phyloP scores from a whole-genome alignment of 768 basidiomycete genomes.

The Xanthoconium purpureum region DNA sequence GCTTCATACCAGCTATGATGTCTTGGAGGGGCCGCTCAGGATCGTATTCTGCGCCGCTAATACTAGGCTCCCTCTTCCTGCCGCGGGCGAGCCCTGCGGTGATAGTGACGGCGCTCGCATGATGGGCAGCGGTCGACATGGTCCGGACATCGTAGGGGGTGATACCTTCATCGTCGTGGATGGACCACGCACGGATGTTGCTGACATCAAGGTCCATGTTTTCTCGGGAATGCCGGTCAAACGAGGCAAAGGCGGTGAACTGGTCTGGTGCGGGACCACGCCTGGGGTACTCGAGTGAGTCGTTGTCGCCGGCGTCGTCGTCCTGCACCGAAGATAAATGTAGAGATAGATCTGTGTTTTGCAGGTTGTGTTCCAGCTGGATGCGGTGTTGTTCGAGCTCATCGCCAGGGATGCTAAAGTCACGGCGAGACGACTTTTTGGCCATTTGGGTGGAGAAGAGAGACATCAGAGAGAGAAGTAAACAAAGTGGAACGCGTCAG shows the following conservation, averaged over 20 bases:
- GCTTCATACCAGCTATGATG: conserved; percentile 59
- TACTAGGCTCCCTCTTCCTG: conserved; percentile 50
- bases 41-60: conserved; percentile 82
- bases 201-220: conserved; percentile 54
- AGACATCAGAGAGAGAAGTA: conserved; percentile 4
- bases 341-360: conserved; percentile 68
- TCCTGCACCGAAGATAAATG: conserved; percentile 57
- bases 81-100: conserved; percentile 68
- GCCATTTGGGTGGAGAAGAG: conserved; percentile 21
- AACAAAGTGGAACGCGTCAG: conserved; percentile 28
- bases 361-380: conserved; percentile 74
- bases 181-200: conserved; percentile 55
- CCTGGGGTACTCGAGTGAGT: conserved; percentile 66
- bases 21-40: conserved; percentile 75
- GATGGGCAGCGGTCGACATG: conserved; percentile 82
- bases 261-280: conserved; percentile 59
- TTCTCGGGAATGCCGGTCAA: conserved; percentile 55
- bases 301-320: conserved; percentile 41
- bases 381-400: conserved; percentile 74
- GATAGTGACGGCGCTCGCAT: conserved; percentile 84
- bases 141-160: conserved; percentile 68
- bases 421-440: conserved; percentile 30
- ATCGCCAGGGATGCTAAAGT: conserved; percentile 64
- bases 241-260: conserved; percentile 58
- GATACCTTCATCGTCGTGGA: conserved; percentile 64